Percentiles rank a stretch among this genome's conserved stretches.
Conservation (phyloP, 805 yeast species). For the Schwanniomyces vanrijiae region DNA sequence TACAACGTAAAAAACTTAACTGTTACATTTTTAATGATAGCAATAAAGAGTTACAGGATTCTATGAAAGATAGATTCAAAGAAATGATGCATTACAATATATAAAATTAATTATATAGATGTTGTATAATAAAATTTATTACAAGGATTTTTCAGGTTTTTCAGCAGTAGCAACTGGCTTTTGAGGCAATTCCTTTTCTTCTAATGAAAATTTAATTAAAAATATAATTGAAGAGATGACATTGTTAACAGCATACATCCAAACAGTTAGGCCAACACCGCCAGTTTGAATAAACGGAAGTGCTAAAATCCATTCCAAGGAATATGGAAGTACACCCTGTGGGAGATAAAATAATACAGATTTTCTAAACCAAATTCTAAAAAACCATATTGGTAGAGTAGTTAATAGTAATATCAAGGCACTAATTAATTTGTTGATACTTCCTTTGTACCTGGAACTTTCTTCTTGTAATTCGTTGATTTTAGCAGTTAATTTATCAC, state of each 20-base stretch:
- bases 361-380: constrained; percentile 55
- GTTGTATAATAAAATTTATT: background rate
- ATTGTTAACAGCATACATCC: constrained; percentile 48
- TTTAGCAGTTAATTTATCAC: constrained; percentile 56
- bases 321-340: constrained; percentile 52
- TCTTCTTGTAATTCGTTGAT: constrained; percentile 42
- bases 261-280: constrained; percentile 56
- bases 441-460: constrained; percentile 35
- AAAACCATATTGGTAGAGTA: constrained; percentile 46
- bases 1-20: constrained; percentile 9
- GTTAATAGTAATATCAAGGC: constrained; percentile 38
- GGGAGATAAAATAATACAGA: constrained; percentile 61
- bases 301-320: constrained; percentile 56
- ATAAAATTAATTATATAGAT: background rate
- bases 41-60: constrained; percentile 10
- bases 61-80: constrained; percentile 14
- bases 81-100: constrained; percentile 8
- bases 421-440: constrained; percentile 33
- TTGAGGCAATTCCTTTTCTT: constrained; percentile 9
- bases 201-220: constrained; percentile 20
- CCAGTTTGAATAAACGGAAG: constrained; percentile 65
- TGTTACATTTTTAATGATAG: constrained; percentile 11
- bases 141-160: background rate
- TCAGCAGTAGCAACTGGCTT: constrained; percentile 8
- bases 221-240: constrained; percentile 25